Evolutionary conservation across 495 filamentous ascomycete species (phyloP), one percentile per base, ranked within the genome.

Genomic region (Penicillium crystallinum): DNA sequence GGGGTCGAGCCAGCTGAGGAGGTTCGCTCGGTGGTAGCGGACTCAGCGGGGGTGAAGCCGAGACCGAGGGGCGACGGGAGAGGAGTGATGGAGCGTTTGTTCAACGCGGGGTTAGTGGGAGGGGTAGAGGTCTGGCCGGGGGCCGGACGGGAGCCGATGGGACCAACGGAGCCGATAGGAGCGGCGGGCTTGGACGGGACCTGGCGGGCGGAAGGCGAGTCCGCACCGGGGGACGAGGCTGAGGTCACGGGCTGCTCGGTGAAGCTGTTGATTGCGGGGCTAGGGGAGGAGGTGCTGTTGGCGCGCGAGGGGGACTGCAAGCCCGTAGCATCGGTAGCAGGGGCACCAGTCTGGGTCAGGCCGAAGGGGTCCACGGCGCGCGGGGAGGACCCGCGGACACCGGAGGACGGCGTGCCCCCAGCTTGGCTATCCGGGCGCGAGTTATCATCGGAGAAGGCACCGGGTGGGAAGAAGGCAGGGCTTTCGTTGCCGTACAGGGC

Each of bases 101-200:
- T 89, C 58, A 91, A 67, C 14, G 79, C 80, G 12, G 84, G 75
- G 66, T 90, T 92, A 10, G 69, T 49, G 0, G 73, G 64, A 55
- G 84, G 81, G 39, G 48, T 60, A 12, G 65, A 65, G 61, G 47
- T 25, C 55, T 77, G 69, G 29, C 72, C 64, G 61, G 72, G 77
- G 21, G 78, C 72, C 0, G 91, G 93, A 25, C 93, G 85, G 42
- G 95, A 96, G 34, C 93, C 93, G 58, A 98, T 98, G 19, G 93
- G 92, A 14, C 91, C 92, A 17, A 97, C 90, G 29, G 83, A 77
- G 37, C 82, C 79, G 29, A 82, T 81, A 33, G 72, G 75, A 17
- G 77, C 72, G 9, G 74, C 70, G 14, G 76, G 58, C 63, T 84
- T 84, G 17, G 69, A 60, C 2, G 60, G 19, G 15, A 74, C 70